Conservation (phyloP, 768 basidiomycete genomes). For the Phlebiopsis flavidoalba region DNA sequence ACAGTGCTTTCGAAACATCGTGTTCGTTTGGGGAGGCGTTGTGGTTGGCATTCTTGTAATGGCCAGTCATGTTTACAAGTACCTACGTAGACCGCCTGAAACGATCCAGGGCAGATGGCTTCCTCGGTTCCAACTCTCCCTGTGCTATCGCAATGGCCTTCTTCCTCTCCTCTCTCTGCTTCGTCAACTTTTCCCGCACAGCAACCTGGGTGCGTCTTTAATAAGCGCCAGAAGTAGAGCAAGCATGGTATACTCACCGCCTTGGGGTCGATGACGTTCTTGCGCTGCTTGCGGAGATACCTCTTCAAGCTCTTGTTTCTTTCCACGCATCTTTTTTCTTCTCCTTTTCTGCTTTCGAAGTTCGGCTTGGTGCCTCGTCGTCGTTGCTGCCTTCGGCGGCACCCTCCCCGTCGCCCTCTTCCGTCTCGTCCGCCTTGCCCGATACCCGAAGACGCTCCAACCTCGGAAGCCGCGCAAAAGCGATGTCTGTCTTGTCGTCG, state of each 20-base stretch:
- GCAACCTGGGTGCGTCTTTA: slow-evolving; percentile 30
- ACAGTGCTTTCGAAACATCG: too few species aligned
- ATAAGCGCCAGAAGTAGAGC: slow-evolving; percentile 18
- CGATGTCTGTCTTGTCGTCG: slow-evolving; percentile 39
- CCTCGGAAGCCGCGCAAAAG: slow-evolving; percentile 74
- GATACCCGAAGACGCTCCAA: slow-evolving; percentile 68
- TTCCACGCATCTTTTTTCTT: slow-evolving; percentile 86
- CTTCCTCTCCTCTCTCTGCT: slow-evolving; percentile 28
- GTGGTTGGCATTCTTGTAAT: too few species aligned
- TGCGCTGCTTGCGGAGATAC: slow-evolving; percentile 85
- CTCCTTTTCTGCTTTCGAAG: slow-evolving; percentile 40
- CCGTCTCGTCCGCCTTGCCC: slow-evolving; percentile 71
- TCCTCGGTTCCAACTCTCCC: slow-evolving; percentile 19
- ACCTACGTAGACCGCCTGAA: slow-evolving; percentile 24
- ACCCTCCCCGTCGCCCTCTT: slow-evolving; percentile 33
- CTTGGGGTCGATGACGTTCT: slow-evolving; percentile 89
- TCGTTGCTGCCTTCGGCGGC: slow-evolving; percentile 33
- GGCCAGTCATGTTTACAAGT: background rate
- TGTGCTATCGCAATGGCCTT: slow-evolving; percentile 22
- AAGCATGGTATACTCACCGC: slow-evolving; percentile 39
- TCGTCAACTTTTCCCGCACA: slow-evolving; percentile 35
- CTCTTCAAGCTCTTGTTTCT: slow-evolving; percentile 82
- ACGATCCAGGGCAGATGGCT: slow-evolving; percentile 34
- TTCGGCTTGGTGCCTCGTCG: slow-evolving; percentile 21
- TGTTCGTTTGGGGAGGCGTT: too few species aligned